phyloP scores from a whole-genome alignment of 1,284 basidiomycete genomes.

The Malassezia sp. region DNA sequence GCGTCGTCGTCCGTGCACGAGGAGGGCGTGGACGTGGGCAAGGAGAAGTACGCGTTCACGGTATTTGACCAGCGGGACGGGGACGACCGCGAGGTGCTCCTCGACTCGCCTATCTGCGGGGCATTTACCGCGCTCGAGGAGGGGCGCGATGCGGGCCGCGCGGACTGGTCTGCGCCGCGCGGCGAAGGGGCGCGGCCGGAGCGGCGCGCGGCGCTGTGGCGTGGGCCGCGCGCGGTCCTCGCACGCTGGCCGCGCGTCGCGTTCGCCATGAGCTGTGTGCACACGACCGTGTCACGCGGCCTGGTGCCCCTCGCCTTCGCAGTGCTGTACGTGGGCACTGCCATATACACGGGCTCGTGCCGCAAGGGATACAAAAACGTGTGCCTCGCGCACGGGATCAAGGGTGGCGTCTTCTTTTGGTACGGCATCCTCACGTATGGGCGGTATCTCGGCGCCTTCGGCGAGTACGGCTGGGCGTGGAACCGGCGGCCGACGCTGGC shows the following conservation, averaged over 20 bases:
- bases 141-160: too few relatives aligned
- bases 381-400: conserved; percentile 86
- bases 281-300: conserved; percentile 51
- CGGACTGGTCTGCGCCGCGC: too few relatives aligned
- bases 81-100: not conserved
- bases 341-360: conserved; percentile 71
- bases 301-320: conserved; percentile 62
- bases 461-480: conserved; percentile 90
- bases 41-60: not conserved
- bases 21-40: not conserved
- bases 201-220: not conserved
- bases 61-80: conserved; percentile 8
- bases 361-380: conserved; percentile 55
- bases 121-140: too few relatives aligned
- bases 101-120: not conserved
- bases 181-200: too few relatives aligned
- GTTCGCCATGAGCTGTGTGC: conserved; percentile 17
- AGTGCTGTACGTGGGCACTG: conserved; percentile 59
- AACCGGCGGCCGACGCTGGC: conserved; percentile 51
- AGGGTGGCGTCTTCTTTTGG: conserved; percentile 51
- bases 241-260: conserved; percentile 5
- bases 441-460: conserved; percentile 79
- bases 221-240: too few relatives aligned
- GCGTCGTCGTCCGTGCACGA: not conserved
- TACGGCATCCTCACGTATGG: conserved; percentile 81